Evolutionary conservation across 495 filamentous ascomycete genomes (phyloP), one percentile per base, ranked within the genome.

Genomic region (Lasiosphaeria miniovina): DNA sequence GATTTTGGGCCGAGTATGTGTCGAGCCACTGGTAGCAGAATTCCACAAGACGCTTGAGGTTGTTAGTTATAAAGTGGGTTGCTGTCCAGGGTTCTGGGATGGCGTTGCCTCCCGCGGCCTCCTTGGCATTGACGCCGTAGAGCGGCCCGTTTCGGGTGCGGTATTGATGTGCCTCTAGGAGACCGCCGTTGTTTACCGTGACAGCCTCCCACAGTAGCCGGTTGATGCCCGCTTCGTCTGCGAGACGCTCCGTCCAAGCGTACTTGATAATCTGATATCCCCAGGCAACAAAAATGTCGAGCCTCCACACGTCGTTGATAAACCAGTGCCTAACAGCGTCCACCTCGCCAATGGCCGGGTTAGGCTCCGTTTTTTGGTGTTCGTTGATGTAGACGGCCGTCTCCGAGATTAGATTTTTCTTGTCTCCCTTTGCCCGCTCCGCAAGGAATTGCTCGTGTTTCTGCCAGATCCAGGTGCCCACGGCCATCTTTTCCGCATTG

Each of bases 401-500:
- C 59, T 89, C 84, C 11, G 82, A 75, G 14, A 94, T 77, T 38
- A 90, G 77, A 35, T 75, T 81, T 61, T 80, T 81, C 41, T 82
- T 79, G 8, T 75, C 76, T 41, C 73, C 75, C 15, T 71, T 60
- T 17, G 71, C 66, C 1, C 76, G 69, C 38, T 74, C 69, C 15
- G 74, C 75, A 10, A 83, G 72, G 52, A 80, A 81, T 6, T 79
- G 65, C 61, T 94, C 86, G 65, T 94, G 88, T 36, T 80, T 73
- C 58, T 85, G 83, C 92, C 93, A 98, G 60, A 98, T 80, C 40
- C 84, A 80, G 49, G 82, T 82, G n/a, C 92, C 93, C 36, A 91
- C 89, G 43, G 86, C 86, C 64, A 96, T 82, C 70, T 91, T 96
- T 68, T 98, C 94, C 0, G 92, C 93, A 65, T 89, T 85, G 82